phyloP scores from a whole-genome alignment of 2,329 filamentous ascomycete species.

The Scytalidium lignicola region DNA sequence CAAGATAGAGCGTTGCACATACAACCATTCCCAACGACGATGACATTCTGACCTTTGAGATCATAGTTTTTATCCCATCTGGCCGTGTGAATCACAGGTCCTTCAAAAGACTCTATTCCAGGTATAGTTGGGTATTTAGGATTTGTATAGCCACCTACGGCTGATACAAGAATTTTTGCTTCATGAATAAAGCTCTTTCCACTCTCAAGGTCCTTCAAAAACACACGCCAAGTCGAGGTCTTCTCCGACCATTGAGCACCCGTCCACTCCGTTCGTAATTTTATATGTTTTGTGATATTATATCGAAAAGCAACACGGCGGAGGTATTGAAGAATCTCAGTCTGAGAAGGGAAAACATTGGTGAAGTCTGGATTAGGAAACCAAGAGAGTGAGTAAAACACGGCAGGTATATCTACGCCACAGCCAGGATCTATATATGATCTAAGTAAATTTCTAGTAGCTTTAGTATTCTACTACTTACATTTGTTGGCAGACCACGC shows the following conservation, averaged over 20 bases:
- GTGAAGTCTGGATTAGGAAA: constrained; percentile 55
- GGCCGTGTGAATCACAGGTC: constrained; percentile 46
- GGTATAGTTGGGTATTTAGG: constrained; percentile 47
- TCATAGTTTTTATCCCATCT: constrained; percentile 57
- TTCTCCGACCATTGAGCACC: constrained; percentile 49
- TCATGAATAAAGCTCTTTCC: constrained; percentile 45
- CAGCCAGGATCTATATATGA: too few species aligned
- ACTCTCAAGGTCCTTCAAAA: constrained; percentile 51
- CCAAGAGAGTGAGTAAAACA: constrained; percentile 54
- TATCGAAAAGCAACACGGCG: constrained; percentile 47
- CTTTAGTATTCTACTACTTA: too few species aligned
- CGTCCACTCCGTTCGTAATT: constrained; percentile 50
- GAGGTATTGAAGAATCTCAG: constrained; percentile 54
- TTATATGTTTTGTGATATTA: constrained; percentile 49
- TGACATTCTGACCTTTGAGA: constrained; percentile 48
- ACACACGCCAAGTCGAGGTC: constrained; percentile 45
- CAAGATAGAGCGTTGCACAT: too few species aligned
- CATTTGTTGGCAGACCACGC: too few species aligned
- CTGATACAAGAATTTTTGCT: constrained; percentile 51
- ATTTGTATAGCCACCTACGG: constrained; percentile 53
- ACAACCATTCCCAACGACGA: constrained; percentile 51
- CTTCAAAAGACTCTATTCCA: constrained; percentile 39
- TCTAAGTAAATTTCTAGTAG: too few species aligned
- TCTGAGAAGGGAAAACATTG: constrained; percentile 52
- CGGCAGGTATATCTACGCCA: background rate